Evolutionary conservation across 345 rosid species (phyloP), one percentile per base, ranked within the genome.

Genomic region (Salix brachista): DNA sequence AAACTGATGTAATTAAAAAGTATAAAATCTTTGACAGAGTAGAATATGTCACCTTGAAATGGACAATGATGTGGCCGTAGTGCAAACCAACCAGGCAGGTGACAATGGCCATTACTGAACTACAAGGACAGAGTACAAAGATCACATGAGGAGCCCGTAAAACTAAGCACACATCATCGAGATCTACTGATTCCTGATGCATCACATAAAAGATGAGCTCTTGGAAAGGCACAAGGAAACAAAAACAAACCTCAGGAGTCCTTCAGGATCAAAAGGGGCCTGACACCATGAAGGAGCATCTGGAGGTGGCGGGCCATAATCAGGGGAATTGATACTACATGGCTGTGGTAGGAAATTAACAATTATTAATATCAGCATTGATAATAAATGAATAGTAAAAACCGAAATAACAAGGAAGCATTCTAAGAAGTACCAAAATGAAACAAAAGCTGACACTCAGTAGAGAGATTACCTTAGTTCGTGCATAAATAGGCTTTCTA

Each of bases 191-290:
- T 56, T 56, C 26, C 26, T 56, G 26, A 58, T 58, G 12, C 28
- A n/a, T 58, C 64, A 1, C 14, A 58, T 46, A 41, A 61, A 54
- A 21, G 54, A 65, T 26, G 34, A 23, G 26, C 21, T 42, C 13
- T 9, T 8, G 50, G 74, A 23, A 26, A 70, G 74, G 67, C 34
- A 71, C 56, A 8, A 74, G 74, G 34, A 42, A 79, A 68, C 48
- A 36, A 32, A 77, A 67, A 77, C 75, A 56, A 76, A 92, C 97
- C 98, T 92, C 82, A 94, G 70, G 37, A 94, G 87, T 39, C 97
- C 98, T 89, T 94, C 98, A 0, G 98, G 97, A 79, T 94, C 97
- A 77, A 92, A 94, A 37, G 98, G 98, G 75, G 97, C 97, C 82
- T 89, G 92, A 83, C 97, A 94, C 98, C 98, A 94, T 74, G 94